Evolutionary conservation across 2,329 filamentous ascomycete species (phyloP).

Genomic region (Calonectria pseudoreteaudii): DNA sequence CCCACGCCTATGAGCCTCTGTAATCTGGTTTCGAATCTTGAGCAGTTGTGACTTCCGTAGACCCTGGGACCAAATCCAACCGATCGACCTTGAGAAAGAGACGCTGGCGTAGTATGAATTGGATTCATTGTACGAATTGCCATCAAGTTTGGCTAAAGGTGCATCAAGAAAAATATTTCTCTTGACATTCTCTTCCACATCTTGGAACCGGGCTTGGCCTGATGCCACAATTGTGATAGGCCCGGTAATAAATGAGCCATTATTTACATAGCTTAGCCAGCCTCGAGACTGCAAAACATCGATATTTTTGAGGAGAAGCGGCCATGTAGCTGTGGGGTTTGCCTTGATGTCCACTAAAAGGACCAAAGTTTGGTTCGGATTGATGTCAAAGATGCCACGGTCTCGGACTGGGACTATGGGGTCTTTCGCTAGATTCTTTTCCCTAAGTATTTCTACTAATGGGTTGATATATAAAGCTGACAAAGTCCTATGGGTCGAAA

Average conservation of each 20-base stretch:
- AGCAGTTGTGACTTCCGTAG: constrained; percentile 58
- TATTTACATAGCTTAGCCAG: constrained; percentile 67
- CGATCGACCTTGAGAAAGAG: constrained; percentile 66
- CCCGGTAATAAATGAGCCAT: constrained; percentile 61
- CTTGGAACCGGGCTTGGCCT: constrained; percentile 54
- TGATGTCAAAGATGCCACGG: constrained; percentile 64
- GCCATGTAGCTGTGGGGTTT: constrained; percentile 38
- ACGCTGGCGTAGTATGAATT: constrained; percentile 77
- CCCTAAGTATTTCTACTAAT: constrained; percentile 67
- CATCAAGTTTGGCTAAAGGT: constrained; percentile 60
- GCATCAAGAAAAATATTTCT: constrained; percentile 77
- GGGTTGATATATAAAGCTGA: constrained; percentile 72
- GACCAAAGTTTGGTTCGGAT: constrained; percentile 65
- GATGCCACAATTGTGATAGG: constrained; percentile 78
- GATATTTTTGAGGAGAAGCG: constrained; percentile 52
- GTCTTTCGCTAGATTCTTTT: constrained; percentile 49
- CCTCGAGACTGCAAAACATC: constrained; percentile 67
- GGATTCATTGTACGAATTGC: constrained; percentile 55
- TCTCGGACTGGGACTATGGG: constrained; percentile 48
- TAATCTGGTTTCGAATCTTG: constrained; percentile 58
- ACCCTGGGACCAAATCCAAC: constrained; percentile 57
- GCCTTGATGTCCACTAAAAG: constrained; percentile 80
- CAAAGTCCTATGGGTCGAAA: constrained; percentile 70
- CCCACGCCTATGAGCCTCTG: constrained; percentile 63
- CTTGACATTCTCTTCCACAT: constrained; percentile 34